Base-by-base conservation (phyloP, 2,329 filamentous ascomycete genomes). In the Epichloe amarillans region DNA sequence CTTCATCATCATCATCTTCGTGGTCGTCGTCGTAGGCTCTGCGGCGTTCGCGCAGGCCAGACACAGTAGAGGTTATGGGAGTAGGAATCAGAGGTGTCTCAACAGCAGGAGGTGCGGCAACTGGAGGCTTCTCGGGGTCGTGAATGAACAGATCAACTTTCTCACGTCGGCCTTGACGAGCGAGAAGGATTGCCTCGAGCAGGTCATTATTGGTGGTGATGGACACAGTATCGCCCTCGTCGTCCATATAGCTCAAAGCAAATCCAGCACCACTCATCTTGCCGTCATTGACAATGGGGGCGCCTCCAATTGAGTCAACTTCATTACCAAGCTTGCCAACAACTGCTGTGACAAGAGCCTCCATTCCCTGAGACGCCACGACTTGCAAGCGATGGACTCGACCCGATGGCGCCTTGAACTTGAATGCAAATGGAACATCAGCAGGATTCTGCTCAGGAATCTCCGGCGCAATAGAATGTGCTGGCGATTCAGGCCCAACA, bases 91-190 rank as follows among this genome's bases (percentile, higher is more conserved):
- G 58, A 1, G 69, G 61, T 23, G 74, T 69, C 3, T 71, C 67
- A 21, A 66, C 62, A 23, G 73, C 75, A 11, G 82, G 67, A 0
- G 80, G 77, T 1, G 77, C 72, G 10, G 81, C 72, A n/a, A 89
- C 76, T 0, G 90, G 86, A n/a, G 91, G 82, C 69, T 93, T 85
- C 55, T 89, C 82, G 1, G 91, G 90, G 60, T 98, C 86, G 65
- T 98, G 93, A 12, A 97, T 90, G 61, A 95, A 97, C 15, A 98
- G 77, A 61, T 98, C 93, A 19, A 98, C 93, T 75, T 98, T 98
- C 59, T 97, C 93, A 44, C 82, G 83, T 58, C 75, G 81, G 44
- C 79, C 77, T 52, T 86, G 82, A 53, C 88, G 84, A 4, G 91
- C 88, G 30, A 97, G 77, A 19, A 83, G 75, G 57, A 98, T 88